Evolutionary conservation across 2,329 filamentous ascomycete genomes (phyloP).

Genomic region (Neofusicoccum umdonicola): DNA sequence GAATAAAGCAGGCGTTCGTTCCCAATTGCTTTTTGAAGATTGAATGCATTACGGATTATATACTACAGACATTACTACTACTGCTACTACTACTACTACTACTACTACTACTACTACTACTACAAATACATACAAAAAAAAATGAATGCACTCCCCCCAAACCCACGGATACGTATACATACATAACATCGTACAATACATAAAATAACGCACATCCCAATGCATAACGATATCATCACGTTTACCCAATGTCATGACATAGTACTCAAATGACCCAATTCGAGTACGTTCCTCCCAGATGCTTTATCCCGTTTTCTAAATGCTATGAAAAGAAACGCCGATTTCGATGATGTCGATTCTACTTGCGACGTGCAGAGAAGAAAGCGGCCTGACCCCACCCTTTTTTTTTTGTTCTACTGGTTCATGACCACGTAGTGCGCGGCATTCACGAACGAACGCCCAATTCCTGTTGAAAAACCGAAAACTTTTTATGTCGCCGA

Average conservation of each 20-base stretch:
- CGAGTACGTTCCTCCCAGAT: constrained; percentile 10
- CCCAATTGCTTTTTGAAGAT: neutral
- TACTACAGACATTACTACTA: neutral
- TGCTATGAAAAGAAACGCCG: constrained; percentile 5
- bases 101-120: neutral
- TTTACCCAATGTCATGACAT: neutral
- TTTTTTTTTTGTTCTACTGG: constrained; percentile 1
- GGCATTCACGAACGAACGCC: constrained; percentile 3
- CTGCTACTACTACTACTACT: neutral
- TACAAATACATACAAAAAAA: constrained; percentile 25
- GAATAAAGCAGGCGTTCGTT: neutral
- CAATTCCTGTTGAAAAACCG: neutral
- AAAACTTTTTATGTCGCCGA: neutral
- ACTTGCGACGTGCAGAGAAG: neutral
- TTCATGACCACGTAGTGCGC: neutral
- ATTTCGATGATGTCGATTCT: constrained; percentile 3
- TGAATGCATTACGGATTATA: constrained; percentile 1
- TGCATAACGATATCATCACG: neutral
- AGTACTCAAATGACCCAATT: constrained; percentile 10
- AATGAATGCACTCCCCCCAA: constrained; percentile 35
- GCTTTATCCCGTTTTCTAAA: constrained; percentile 11
- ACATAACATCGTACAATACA: constrained; percentile 8
- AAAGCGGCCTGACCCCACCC: neutral
- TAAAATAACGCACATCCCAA: constrained; percentile 1
- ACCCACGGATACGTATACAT: constrained; percentile 16